phyloP scores from a whole-genome alignment of 2,329 filamentous ascomycete species.

The Fusarium stilboides region DNA sequence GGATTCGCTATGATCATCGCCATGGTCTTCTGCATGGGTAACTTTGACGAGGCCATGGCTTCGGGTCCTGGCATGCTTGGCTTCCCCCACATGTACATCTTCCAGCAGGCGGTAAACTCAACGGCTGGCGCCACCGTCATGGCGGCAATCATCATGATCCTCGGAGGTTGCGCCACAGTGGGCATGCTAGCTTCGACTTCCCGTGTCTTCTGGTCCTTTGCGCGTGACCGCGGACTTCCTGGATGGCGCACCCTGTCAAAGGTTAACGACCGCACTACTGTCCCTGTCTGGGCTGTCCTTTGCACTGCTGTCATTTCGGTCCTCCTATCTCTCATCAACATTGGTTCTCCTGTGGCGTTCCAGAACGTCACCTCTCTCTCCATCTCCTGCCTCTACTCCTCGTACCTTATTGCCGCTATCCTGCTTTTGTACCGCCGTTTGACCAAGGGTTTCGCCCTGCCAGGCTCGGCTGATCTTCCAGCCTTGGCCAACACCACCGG shows the following conservation, averaged over 20 bases:
- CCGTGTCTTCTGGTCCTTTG: conserved; percentile 70
- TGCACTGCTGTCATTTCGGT: conserved; percentile 49
- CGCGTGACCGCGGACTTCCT: conserved; percentile 53
- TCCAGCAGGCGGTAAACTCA: conserved; percentile 65
- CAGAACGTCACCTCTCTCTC: conserved; percentile 52
- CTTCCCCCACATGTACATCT: conserved; percentile 73
- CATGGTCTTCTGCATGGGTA: conserved; percentile 67
- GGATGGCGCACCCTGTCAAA: conserved; percentile 50
- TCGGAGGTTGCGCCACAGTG: conserved; percentile 64
- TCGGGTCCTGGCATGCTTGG: conserved; percentile 59
- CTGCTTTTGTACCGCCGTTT: conserved; percentile 52
- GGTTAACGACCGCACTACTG: conserved; percentile 48
- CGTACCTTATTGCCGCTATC: conserved; percentile 51
- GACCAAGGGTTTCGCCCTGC: conserved; percentile 48
- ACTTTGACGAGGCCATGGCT: conserved; percentile 61
- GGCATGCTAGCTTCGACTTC: conserved; percentile 71
- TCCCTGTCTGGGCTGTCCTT: conserved; percentile 50
- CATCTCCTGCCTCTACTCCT: conserved; percentile 51
- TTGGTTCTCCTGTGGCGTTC: conserved; percentile 52
- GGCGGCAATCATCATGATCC: conserved; percentile 64
- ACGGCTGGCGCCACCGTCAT: conserved; percentile 65
- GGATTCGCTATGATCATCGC: conserved; percentile 72
- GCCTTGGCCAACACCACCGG: conserved; percentile 51
- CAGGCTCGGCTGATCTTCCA: conserved; percentile 43
- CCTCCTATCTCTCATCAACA: conserved; percentile 54